phyloP scores from a whole-genome alignment of 257 asterid species.

The Anisodus acutangulus region DNA sequence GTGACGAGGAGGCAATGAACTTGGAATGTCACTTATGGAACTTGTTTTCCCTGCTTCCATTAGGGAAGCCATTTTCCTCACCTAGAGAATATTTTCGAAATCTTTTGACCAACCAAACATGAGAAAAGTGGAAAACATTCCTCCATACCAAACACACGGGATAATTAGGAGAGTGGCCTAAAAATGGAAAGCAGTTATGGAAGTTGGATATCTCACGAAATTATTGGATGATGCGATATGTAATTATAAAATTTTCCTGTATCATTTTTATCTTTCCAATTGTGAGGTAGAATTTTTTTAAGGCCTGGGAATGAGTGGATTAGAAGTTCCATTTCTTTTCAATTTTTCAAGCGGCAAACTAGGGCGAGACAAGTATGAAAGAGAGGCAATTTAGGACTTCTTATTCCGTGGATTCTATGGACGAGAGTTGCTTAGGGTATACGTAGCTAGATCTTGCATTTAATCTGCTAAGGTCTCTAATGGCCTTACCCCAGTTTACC shows the following conservation, averaged over 20 bases:
- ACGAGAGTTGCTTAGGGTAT: not conserved
- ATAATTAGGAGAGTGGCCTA: not conserved
- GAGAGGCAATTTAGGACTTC: conserved; percentile 14
- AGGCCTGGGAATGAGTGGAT: not conserved
- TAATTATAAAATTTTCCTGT: conserved; percentile 3
- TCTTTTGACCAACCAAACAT: no score
- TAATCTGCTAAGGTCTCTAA: not conserved
- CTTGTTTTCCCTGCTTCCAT: no score
- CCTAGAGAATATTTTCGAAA: no score
- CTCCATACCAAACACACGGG: not conserved
- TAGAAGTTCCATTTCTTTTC: conserved; percentile 4
- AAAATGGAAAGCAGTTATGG: not conserved
- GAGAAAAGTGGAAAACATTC: no score
- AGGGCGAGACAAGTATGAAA: conserved; percentile 10
- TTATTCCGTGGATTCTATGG: not conserved
- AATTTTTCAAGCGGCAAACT: not conserved
- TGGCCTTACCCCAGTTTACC: not conserved
- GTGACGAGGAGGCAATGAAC: no score
- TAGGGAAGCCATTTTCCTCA: no score
- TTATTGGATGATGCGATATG: conserved; percentile 31
- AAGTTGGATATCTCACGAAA: not conserved
- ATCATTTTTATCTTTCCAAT: not conserved
- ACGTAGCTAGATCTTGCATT: conserved; percentile 21
- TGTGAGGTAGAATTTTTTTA: conserved; percentile 3
- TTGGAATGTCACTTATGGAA: no score